A percentile compares a stretch with the other conserved stretches of the same genome.
Evolutionary conservation across 2,329 filamentous ascomycete species (phyloP).

Genomic region (Dichotomopilus funicola): DNA sequence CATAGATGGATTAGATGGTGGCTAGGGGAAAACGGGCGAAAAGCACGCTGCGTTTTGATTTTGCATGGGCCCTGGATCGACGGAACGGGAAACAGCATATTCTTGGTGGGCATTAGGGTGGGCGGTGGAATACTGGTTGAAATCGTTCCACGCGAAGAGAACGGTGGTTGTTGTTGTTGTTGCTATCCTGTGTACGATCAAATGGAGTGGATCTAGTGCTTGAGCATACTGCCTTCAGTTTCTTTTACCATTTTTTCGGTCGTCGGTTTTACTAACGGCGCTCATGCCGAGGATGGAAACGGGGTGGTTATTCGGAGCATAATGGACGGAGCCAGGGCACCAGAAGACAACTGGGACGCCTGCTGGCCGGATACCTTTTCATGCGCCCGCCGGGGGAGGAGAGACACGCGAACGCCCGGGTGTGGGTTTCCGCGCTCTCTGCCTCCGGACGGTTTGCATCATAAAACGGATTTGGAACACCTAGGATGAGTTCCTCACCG

Average conservation of each 20-base stretch:
- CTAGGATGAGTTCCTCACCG: too few species aligned
- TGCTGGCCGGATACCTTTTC: constrained; percentile 3
- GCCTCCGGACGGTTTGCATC: too few species aligned
- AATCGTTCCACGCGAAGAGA: constrained; percentile 9
- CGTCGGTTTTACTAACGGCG: constrained; percentile 11
- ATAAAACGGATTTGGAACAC: too few species aligned
- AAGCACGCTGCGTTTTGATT: constrained; percentile 15
- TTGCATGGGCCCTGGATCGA: constrained; percentile 23
- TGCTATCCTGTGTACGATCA: constrained; percentile 21
- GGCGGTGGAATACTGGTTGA: constrained; percentile 17
- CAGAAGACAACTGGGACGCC: constrained; percentile 14
- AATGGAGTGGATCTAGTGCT: constrained; percentile 11
- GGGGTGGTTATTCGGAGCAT: constrained; percentile 18
- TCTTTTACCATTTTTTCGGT: constrained; percentile 8
- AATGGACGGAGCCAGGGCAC: constrained; percentile 20
- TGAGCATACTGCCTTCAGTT: constrained; percentile 6
- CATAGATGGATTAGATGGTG: constrained; percentile 20
- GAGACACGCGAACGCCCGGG: too few species aligned
- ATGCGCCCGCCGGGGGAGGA: too few species aligned
- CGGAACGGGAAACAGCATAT: constrained; percentile 12
- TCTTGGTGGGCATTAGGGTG: constrained; percentile 13
- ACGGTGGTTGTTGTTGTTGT: constrained; percentile 12
- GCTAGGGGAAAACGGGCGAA: constrained; percentile 19
- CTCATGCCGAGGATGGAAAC: constrained; percentile 12
- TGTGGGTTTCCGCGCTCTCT: too few species aligned